A percentile compares a stretch with the other conserved stretches of the same genome.
These are phyloP conservation scores for Gymnopilus junonius DNA, from an alignment of 768 basidiomycete species.

Conservation along the genomic window DNA sequence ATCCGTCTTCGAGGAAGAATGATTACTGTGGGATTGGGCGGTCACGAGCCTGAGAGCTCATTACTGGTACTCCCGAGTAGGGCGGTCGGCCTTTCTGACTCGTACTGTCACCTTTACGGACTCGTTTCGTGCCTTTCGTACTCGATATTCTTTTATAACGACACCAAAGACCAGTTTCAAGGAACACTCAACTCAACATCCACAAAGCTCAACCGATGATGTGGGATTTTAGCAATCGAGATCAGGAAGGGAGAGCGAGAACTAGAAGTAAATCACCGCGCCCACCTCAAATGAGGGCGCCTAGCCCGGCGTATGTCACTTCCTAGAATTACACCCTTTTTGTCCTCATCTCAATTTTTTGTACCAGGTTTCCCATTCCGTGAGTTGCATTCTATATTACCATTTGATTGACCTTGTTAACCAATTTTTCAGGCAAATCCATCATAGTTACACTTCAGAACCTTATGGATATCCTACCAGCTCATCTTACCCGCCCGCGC, in stretches of 20 bases:
- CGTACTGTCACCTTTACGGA: conserved; percentile 1
- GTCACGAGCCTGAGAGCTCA: not conserved
- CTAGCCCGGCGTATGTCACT: conserved; percentile 33
- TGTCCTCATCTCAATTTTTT: not conserved
- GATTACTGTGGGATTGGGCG: not conserved
- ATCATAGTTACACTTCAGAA: conserved; percentile 1
- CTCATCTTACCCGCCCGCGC: conserved; percentile 19
- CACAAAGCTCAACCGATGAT: conserved; percentile 34
- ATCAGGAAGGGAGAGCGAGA: conserved; percentile 17
- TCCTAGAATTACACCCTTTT: not conserved
- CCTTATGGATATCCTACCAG: conserved; percentile 14
- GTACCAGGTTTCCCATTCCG: conserved; percentile 33
- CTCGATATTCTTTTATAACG: not conserved
- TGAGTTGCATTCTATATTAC: conserved; percentile 16
- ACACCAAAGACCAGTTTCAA: not conserved
- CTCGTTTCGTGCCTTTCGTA: not conserved
- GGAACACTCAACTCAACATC: not conserved
- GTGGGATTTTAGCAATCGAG: conserved; percentile 39
- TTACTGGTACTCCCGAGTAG: conserved; percentile 9
- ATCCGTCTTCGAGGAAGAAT: conserved; percentile 4
- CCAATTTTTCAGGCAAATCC: not conserved
- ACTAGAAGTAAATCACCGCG: conserved; percentile 28
- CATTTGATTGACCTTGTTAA: not conserved
- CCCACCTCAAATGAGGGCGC: conserved; percentile 28
- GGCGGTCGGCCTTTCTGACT: conserved; percentile 14